phyloP scores from a whole-genome alignment of 495 filamentous ascomycete species.

The Aspergillus coremiiformis region DNA sequence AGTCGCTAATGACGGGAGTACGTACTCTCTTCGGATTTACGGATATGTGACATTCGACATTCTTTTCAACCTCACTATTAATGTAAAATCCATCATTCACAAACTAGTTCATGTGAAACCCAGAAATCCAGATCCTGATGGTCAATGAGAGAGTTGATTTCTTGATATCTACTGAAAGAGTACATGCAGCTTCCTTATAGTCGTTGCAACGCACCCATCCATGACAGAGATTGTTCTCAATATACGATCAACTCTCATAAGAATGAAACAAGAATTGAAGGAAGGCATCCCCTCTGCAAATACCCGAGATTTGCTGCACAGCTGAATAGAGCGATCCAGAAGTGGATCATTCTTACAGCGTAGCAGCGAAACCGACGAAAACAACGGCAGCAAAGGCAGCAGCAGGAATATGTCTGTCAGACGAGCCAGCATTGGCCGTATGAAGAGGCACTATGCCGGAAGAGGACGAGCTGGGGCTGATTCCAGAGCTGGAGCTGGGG shows the following conservation, averaged over 20 bases:
- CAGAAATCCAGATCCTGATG: not conserved
- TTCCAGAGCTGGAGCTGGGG: slow-evolving; percentile 4
- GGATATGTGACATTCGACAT: not conserved
- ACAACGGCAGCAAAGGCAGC: slow-evolving; percentile 33
- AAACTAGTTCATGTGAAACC: not conserved
- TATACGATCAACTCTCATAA: not conserved
- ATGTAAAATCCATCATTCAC: not conserved
- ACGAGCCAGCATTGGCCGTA: slow-evolving; percentile 16
- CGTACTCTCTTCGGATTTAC: not conserved
- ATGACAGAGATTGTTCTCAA: not conserved
- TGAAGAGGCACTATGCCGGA: slow-evolving; percentile 1
- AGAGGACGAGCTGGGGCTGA: slow-evolving; percentile 14
- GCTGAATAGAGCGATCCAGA: not conserved
- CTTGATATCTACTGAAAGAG: not conserved
- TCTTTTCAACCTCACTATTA: not conserved
- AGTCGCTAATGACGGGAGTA: not conserved
- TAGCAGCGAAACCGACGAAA: slow-evolving; percentile 33
- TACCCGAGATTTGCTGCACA: not conserved
- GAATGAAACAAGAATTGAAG: not conserved
- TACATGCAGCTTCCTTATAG: not conserved
- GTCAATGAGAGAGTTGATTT: not conserved
- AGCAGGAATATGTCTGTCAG: slow-evolving; percentile 27
- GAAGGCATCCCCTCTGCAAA: not conserved
- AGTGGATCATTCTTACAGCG: slow-evolving; percentile 18
- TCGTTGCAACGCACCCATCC: not conserved